Evolutionary conservation across 805 yeast genomes (phyloP), one percentile per base, ranked within the genome.

Genomic region (Saccharomycopsis amapae): DNA sequence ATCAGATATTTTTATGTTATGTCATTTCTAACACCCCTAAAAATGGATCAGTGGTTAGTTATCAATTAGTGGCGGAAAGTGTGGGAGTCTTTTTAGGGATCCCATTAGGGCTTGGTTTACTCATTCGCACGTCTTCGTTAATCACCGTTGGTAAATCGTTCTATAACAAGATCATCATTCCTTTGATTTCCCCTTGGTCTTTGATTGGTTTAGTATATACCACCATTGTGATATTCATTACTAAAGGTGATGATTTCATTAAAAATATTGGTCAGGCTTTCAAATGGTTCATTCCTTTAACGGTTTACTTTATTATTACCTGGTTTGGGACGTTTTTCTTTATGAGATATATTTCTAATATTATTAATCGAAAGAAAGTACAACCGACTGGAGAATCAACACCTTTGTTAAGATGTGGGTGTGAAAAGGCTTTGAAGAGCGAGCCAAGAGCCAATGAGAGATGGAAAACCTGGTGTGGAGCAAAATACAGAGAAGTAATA

Each of bases 11-110:
- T 40, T 72, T 69, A 53, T 66, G 75, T 47, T 66, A 72, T 48
- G 68, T 67, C 5, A 65, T 74, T 13, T n/a, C n/a, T n/a, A n/a
- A n/a, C n/a, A n/a, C n/a, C n/a, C n/a, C n/a, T n/a, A n/a, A n/a
- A n/a, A n/a, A n/a, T n/a, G n/a, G n/a, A n/a, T n/a, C n/a, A n/a
- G n/a, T n/a, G n/a, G n/a, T n/a, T n/a, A n/a, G n/a, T n/a, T 72
- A 71, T 50, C 41, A 59, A 6, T 54, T 63, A 18, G 79, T 71
- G 19, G 76, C 76, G 1, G 62, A 64, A 48, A 67, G 72, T 49
- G 79, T 76, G 35, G 74, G 68, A 0, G 67, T 73, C 19, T 76
- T 75, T 53, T 62, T 76, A 45, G 82, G 81, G 3, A 60, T 76
- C 28, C 81, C 81, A 1, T 51, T 76, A 17, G 72, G 58, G 0